Evolutionary conservation across 805 yeast species (phyloP), one percentile per base, ranked within the genome.

Genomic region (Clavispora asparagi): DNA sequence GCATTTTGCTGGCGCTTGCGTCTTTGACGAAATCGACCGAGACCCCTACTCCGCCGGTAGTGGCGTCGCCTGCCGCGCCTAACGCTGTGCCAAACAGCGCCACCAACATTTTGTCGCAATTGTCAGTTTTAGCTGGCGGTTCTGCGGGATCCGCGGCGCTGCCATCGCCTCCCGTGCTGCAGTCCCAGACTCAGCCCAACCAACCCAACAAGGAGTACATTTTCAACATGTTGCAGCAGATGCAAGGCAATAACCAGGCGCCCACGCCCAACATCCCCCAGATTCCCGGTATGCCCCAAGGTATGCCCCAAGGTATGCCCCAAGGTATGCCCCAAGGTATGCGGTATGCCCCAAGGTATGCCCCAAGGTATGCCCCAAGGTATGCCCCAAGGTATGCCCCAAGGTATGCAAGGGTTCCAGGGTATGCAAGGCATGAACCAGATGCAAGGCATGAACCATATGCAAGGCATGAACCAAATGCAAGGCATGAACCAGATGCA

Each of bases 1-100:
- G 84, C 42, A 79, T 85, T 47, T 74, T 85, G 52, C 85, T 81
- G 71, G 88, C 87, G 19, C 70, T 83, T 44, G 87, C 88, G 23
- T 74, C 82, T 40, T 72, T 83, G 63, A 85, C 79, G 58, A 72
- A 78, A 66, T 42, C 61, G 62, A 17, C 64, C 61, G 48, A 66
- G 31, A 54, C 52, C 47, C 73, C 48, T 60, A 63, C 49, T 52
- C 74, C 57, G 26, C 47, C 69, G 5, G 60, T 57, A 13, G 47
- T 56, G 19, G 63, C 64, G 12, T 54, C 57, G 27, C 64, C 71
- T 8, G 60, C 55, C 1, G 14, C 44, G 6, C 48, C 44, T 30
- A 50, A 53, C 14, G 49, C 62, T 11, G 51, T 44, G 2, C 54
- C 51, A 2, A 53, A 50, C 49, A 61, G 63, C 40, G 65, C 74